These are phyloP conservation scores for Syncephalastrum contaminatum DNA, from an alignment of 371 early-diverging fungal genomes.

Conservation along the genomic window DNA sequence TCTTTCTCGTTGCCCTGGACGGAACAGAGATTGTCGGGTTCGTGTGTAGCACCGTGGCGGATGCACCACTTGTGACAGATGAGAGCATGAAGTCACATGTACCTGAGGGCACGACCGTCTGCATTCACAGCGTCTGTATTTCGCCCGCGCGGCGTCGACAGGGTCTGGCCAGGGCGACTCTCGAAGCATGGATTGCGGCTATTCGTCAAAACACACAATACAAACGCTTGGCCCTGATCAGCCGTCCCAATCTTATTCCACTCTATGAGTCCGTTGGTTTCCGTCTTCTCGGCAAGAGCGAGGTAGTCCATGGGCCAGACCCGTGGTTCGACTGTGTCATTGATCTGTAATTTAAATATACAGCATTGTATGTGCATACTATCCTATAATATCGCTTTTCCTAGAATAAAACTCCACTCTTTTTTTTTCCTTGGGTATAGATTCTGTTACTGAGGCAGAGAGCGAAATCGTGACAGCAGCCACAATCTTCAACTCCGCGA, in stretches of 20 bases:
- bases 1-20: slow-evolving; percentile 57
- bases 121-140: slow-evolving; percentile 71
- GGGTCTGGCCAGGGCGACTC: slow-evolving; percentile 55
- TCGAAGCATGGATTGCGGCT: slow-evolving; percentile 47
- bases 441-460: neutral
- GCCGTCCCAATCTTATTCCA: slow-evolving; percentile 50
- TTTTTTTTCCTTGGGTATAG: neutral
- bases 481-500: neutral
- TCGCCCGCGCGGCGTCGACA: slow-evolving; percentile 46
- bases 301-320: slow-evolving; percentile 66
- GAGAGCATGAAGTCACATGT: slow-evolving; percentile 67
- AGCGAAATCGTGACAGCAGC: neutral
- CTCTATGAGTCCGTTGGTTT: slow-evolving; percentile 69
- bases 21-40: slow-evolving; percentile 52
- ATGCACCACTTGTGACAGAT: slow-evolving; percentile 52
- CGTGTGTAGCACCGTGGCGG: slow-evolving; percentile 55
- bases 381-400: neutral
- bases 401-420: no score
- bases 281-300: slow-evolving; percentile 49
- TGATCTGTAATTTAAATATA: slow-evolving; percentile 18
- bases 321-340: slow-evolving; percentile 53
- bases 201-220: slow-evolving; percentile 34
- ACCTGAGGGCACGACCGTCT: slow-evolving; percentile 59
- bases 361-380: neutral
- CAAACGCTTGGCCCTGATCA: slow-evolving; percentile 55